Conservation (phyloP, 495 filamentous ascomycete species). For the Venustampulla echinocandica region DNA sequence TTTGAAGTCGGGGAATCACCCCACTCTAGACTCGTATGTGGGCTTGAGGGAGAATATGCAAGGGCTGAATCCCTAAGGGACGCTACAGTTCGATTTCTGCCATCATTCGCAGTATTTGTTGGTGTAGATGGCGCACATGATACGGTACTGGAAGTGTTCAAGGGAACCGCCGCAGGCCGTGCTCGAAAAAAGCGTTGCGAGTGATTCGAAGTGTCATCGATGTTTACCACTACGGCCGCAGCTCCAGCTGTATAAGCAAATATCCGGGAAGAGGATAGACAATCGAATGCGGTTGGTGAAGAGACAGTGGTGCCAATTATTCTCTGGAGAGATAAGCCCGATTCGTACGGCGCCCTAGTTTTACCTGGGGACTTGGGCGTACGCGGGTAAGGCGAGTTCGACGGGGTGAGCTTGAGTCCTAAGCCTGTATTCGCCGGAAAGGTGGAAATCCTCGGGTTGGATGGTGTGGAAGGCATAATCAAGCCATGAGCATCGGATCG, state of each 20-base stretch:
- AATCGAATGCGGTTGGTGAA: conserved; percentile 81
- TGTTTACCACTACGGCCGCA: conserved; percentile 78
- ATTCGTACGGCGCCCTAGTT: conserved; percentile 31
- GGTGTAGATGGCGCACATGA: conserved; percentile 55
- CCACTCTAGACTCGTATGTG: conserved; percentile 29
- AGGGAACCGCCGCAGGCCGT: conserved; percentile 63
- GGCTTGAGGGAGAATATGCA: conserved; percentile 30
- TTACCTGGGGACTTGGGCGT: conserved; percentile 56
- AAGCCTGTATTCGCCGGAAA: conserved; percentile 29
- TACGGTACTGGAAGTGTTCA: conserved; percentile 28
- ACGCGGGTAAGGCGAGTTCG: conserved; percentile 64
- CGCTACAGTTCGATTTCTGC: conserved; percentile 45
- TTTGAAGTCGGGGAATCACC: conserved; percentile 53
- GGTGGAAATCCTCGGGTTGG: conserved; percentile 37
- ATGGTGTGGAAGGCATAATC: conserved; percentile 50
- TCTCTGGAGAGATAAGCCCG: conserved; percentile 61
- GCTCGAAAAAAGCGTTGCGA: conserved; percentile 87
- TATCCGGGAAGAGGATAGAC: conserved; percentile 54
- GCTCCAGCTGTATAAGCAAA: conserved; percentile 92
- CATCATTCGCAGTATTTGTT: conserved; percentile 47
- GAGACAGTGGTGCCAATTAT: conserved; percentile 84
- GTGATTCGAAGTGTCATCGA: conserved; percentile 61
- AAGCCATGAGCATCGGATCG: conserved; percentile 35
- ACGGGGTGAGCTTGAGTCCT: conserved; percentile 67
- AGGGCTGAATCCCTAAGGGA: conserved; percentile 48